Evolutionary conservation across 768 basidiomycete genomes (phyloP).

Genomic region (Chalciporus piperatus): DNA sequence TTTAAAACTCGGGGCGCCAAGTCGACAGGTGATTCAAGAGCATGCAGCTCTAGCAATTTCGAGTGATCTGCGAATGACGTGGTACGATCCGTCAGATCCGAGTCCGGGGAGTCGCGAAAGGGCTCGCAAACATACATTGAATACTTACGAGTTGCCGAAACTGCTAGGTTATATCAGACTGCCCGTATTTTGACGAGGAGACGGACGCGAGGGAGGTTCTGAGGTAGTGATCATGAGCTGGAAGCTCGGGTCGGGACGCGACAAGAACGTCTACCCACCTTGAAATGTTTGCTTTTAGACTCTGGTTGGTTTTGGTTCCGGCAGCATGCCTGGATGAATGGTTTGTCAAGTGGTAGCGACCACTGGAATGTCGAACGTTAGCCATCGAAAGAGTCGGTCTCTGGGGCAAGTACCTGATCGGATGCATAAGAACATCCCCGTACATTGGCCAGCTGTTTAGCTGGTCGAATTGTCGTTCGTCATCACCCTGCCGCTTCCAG

Average conservation of each 20-base stretch:
- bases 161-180: slow-evolving; percentile 8
- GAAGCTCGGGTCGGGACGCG: neutral
- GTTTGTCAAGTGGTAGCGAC: neutral
- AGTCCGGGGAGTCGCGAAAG: too few relatives aligned
- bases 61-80: neutral
- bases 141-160: neutral
- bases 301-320: neutral
- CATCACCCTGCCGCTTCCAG: neutral
- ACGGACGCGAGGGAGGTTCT: slow-evolving; percentile 4
- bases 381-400: too few relatives aligned
- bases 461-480: neutral
- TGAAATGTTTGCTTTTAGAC: neutral
- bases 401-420: too few relatives aligned
- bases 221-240: neutral
- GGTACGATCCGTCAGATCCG: too few relatives aligned
- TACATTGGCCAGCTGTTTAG: neutral
- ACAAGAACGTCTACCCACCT: slow-evolving; percentile 1
- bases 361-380: neutral
- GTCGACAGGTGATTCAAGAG: slow-evolving; percentile 7
- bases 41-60: slow-evolving; percentile 11
- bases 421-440: too few relatives aligned
- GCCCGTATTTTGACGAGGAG: slow-evolving; percentile 11
- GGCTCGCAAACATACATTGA: neutral
- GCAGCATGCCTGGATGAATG: neutral
- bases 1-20: slow-evolving; percentile 15